phyloP scores from a whole-genome alignment of 129 eudicot genomes.

The Artemisia tridentata region DNA sequence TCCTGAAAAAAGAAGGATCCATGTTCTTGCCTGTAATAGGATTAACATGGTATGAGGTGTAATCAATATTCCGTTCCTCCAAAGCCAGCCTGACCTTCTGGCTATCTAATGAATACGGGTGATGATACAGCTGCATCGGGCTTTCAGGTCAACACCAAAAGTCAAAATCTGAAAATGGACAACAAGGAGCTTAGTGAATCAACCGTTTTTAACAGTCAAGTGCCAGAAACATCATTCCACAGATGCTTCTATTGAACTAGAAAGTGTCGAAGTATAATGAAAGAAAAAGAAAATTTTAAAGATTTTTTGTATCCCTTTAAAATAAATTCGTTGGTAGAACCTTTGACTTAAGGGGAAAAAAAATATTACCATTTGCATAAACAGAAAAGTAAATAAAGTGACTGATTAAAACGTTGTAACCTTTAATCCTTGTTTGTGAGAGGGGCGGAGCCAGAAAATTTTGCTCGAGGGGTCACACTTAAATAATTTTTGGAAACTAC shows the following conservation, averaged over 20 bases:
- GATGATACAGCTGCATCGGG: conserved; percentile 91
- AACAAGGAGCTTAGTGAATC: not conserved
- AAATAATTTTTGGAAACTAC: too few species aligned
- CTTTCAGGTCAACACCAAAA: conserved; percentile 20
- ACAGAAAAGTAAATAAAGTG: not conserved
- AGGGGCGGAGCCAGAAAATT: too few species aligned
- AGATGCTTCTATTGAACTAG: conserved; percentile 13
- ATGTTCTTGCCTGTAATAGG: conserved; percentile 86
- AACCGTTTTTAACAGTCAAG: conserved; percentile 22
- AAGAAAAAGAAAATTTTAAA: not conserved
- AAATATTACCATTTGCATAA: not conserved
- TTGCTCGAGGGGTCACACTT: too few species aligned
- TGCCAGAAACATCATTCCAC: conserved; percentile 7
- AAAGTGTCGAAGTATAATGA: not conserved
- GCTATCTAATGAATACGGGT: conserved; percentile 84
- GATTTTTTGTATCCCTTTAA: conserved; percentile 1
- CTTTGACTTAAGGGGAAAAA: not conserved
- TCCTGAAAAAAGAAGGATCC: conserved; percentile 67
- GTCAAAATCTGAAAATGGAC: conserved; percentile 11
- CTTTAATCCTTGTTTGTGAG: too few species aligned
- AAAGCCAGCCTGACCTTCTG: conserved; percentile 91
- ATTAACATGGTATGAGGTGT: conserved; percentile 83
- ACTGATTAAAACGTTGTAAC: not conserved
- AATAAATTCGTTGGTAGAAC: not conserved
- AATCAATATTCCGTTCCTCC: conserved; percentile 83